Evolutionary conservation across 495 filamentous ascomycete genomes (phyloP), one percentile per base, ranked within the genome.

Genomic region (Bombardia bombarda): DNA sequence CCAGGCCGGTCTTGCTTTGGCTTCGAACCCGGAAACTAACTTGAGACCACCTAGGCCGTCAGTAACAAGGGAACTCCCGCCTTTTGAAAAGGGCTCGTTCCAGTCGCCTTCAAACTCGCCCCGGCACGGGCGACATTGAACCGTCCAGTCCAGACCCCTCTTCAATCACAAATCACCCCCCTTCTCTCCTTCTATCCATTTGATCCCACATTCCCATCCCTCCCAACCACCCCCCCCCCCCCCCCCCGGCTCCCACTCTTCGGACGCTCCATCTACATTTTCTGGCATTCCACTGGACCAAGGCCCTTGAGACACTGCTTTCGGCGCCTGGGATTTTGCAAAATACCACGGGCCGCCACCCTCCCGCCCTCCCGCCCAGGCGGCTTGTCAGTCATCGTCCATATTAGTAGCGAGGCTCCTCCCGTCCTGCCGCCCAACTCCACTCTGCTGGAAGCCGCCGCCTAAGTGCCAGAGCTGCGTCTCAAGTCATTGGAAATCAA

Each of bases 61-160:
- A 55, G 53, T 42, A 52, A 48, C 42, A 56, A 62, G 51, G 56
- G 56, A 61, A 51, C 53, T 56, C 58, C 55, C 58, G 55, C 55
- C 40, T 46, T 42, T 40, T 44, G 42, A 43, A 47, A 55, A 54
- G 43, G 50, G 38, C 51, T 53, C 48, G 50, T 45, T 50, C 55
- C 50, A 50, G 50, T 54, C 45, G 25, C 45, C 47, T 26, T 46
- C 47, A 53, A 50, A 50, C 50, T 39, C 51, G 47, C 45, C 43
- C 38, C 44, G 28, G 26, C 26, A 28, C 26, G n/a, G n/a, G n/a
- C n/a, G n/a, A n/a, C n/a, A n/a, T n/a, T n/a, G n/a, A n/a, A n/a
- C n/a, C n/a, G n/a, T n/a, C n/a, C n/a, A n/a, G n/a, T n/a, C n/a
- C n/a, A n/a, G n/a, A n/a, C n/a, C n/a, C n/a, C n/a, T n/a, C n/a